Conservation (phyloP, 2,329 filamentous ascomycete species). For the Fusarium transvaalense region DNA sequence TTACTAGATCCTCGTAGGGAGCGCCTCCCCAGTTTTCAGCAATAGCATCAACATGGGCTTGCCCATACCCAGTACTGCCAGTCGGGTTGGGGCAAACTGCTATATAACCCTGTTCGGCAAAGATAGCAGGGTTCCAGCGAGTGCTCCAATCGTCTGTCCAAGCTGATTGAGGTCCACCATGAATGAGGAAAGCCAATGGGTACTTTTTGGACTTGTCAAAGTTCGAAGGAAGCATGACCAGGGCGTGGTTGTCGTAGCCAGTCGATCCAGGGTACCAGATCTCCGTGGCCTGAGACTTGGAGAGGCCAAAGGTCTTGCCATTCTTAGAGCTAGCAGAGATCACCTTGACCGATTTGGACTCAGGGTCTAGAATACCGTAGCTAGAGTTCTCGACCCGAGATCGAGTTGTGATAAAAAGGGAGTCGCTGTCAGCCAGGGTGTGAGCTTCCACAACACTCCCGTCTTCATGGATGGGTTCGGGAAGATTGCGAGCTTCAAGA, state of each 20-base stretch:
- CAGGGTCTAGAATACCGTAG: constrained; percentile 71
- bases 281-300: constrained; percentile 71
- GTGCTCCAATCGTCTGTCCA: constrained; percentile 84
- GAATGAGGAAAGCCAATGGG: constrained; percentile 82
- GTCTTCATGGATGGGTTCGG: constrained; percentile 63
- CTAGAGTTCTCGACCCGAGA: constrained; percentile 79
- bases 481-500: constrained; percentile 60
- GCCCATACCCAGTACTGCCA: constrained; percentile 85
- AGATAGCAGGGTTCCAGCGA: constrained; percentile 87
- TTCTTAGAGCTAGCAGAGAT: constrained; percentile 75
- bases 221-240: constrained; percentile 72
- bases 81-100: constrained; percentile 86
- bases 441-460: constrained; percentile 68
- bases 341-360: constrained; percentile 53
- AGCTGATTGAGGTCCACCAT: constrained; percentile 84
- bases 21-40: constrained; percentile 84
- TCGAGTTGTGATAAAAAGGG: constrained; percentile 74
- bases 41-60: constrained; percentile 82
- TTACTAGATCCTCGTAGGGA: constrained; percentile 85
- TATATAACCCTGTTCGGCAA: constrained; percentile 89
- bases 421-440: constrained; percentile 61
- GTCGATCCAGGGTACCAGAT: constrained; percentile 77
- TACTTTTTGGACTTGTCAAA: constrained; percentile 81
- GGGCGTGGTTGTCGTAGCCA: constrained; percentile 75
- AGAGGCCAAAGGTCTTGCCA: constrained; percentile 76